A percentile compares a stretch with the other conserved stretches of the same genome.
Evolutionary conservation across 352 stramenopile genomes (phyloP).

Genomic region (Globisporangium radiosum): DNA sequence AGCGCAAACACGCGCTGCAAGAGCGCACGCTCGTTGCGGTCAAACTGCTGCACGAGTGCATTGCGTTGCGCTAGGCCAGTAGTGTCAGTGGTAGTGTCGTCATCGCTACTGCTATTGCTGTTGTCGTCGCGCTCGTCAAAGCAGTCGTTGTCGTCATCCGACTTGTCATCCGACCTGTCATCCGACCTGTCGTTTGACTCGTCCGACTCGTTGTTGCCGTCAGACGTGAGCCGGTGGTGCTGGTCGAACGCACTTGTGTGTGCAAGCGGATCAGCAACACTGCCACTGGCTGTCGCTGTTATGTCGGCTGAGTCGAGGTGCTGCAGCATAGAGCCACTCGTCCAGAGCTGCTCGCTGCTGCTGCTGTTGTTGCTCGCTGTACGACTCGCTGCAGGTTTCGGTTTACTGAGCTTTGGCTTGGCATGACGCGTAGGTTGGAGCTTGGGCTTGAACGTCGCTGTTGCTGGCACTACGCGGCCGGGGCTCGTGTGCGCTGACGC

Average conservation of each 20-base stretch:
- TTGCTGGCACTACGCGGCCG: slow-evolving; percentile 3
- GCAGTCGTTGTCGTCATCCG: too few relatives aligned
- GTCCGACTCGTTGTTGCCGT: not conserved
- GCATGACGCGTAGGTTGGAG: not conserved
- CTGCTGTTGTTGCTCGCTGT: slow-evolving; percentile 6
- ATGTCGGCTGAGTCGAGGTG: slow-evolving; percentile 15
- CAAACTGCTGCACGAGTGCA: slow-evolving; percentile 21
- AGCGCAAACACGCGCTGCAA: slow-evolving; percentile 42
- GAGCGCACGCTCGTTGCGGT: slow-evolving; percentile 23
- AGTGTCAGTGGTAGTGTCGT: not conserved
- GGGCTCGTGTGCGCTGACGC: not conserved
- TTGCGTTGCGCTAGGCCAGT: not conserved
- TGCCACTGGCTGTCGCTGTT: slow-evolving; percentile 18
- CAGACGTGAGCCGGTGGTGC: not conserved
- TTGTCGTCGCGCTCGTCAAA: slow-evolving; percentile 2
- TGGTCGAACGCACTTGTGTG: slow-evolving; percentile 1
- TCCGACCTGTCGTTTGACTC: not conserved
- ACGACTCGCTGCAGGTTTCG: too few relatives aligned
- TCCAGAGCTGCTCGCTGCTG: not conserved
- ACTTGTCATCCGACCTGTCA: too few relatives aligned
- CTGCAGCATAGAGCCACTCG: not conserved
- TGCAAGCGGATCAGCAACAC: slow-evolving; percentile 17
- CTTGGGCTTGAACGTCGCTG: not conserved
- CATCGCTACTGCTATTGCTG: not conserved
- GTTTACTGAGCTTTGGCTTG: too few relatives aligned